Percentiles rank a stretch among this genome's conserved stretches.
Conservation (phyloP, 371 early-diverging fungal species). For the Rhizomucor miehei region DNA sequence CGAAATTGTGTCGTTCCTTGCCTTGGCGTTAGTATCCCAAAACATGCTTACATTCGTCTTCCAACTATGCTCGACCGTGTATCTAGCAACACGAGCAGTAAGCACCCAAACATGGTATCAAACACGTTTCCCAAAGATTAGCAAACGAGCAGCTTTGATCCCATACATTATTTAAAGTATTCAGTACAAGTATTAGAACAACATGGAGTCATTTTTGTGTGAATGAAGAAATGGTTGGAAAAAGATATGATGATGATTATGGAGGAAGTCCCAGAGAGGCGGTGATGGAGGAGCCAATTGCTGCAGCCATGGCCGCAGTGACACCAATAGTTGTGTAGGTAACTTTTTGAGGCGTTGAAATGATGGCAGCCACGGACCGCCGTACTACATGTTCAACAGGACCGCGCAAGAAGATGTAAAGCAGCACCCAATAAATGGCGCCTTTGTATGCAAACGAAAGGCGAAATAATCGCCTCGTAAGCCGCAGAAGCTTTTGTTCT, state of each 20-base stretch:
- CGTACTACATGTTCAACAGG: constrained; percentile 34
- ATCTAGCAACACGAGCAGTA: constrained; percentile 26
- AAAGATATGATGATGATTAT: not conserved
- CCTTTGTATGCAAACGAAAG: constrained; percentile 43
- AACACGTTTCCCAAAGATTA: constrained; percentile 15
- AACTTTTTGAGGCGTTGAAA: constrained; percentile 21
- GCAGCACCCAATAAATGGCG: constrained; percentile 37
- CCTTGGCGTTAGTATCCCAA: constrained; percentile 25
- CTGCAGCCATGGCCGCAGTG: constrained; percentile 6
- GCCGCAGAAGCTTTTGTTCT: constrained; percentile 30
- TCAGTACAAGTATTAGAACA: not conserved
- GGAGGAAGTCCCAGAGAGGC: constrained; percentile 1
- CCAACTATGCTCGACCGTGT: constrained; percentile 18
- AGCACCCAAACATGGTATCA: constrained; percentile 37
- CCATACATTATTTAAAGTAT: constrained; percentile 11
- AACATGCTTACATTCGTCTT: constrained; percentile 18
- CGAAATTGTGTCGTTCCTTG: constrained; percentile 32
- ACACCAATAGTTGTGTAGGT: constrained; percentile 7
- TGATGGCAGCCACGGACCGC: constrained; percentile 21
- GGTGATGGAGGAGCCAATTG: constrained; percentile 6
- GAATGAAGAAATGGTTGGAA: not conserved
- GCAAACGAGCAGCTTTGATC: constrained; percentile 22
- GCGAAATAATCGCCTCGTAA: constrained; percentile 29
- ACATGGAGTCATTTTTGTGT: not conserved
- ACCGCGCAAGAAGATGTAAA: constrained; percentile 38